Base-by-base conservation (phyloP, 805 yeast genomes). In the Candida coleopterorum region DNA sequence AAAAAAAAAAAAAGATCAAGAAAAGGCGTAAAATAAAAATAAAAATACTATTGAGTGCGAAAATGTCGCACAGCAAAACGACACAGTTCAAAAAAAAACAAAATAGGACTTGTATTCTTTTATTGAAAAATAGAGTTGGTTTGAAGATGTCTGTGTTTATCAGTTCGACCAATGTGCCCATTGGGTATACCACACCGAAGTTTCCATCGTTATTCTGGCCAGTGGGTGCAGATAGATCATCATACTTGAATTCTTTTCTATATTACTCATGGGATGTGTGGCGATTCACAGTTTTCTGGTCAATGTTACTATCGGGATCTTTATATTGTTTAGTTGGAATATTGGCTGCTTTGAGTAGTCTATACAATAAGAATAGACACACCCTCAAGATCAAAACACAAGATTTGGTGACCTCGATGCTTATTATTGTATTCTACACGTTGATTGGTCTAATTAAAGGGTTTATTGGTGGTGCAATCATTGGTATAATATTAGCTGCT, bases 171-270 rank as follows among this genome's bases (percentile, higher is more conserved):
- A 74, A 74, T 45, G 67, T 79, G 1, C 96, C 97, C 2, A 77
- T 85, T 6, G 96, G 96, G 22, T 90, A 90, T 59, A 62, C 65
- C 9, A 68, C 80, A 1, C 97, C 97, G 1, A 38, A 49, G 11
- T 90, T 89, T 50, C 97, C 97, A 4, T 79, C 94, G 3, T 58
- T 90, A 21, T 72, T 68, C 50, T 81, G 88, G 84, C 95, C 95
- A 0, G 46, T 75, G 2, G 70, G 70, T 1, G 33, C 52, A 11
- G 55, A 60, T 9, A 51, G 60, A 24, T 56, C 63, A 2, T 43
- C 50, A 12, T 77, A 67, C 51, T 57, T 62, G 20, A 49, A 69
- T 5, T 71, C 87, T 24, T 77, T 72, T 45, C 72, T 90, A 4
- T 90, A 85, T 60, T 75, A 77, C 48, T 62, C 79, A 2, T 45